Conservation (phyloP, 2,329 filamentous ascomycete genomes). For the Celoporthe dispersa region DNA sequence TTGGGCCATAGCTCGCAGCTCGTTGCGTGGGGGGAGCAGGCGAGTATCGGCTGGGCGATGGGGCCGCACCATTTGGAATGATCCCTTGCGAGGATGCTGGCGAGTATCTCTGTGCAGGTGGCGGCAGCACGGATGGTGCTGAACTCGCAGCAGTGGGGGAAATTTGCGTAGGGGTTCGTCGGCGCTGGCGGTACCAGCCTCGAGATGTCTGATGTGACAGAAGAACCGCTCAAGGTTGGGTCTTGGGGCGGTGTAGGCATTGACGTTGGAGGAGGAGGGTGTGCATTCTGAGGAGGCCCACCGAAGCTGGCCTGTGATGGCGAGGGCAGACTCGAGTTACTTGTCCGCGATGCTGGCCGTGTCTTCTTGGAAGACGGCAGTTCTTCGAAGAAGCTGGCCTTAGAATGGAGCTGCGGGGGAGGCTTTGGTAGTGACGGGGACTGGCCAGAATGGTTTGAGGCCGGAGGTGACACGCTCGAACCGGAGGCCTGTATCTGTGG, state of each 20-base stretch:
- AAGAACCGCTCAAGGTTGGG: slow-evolving; percentile 29
- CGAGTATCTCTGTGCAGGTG: slow-evolving; percentile 61
- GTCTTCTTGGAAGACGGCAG: slow-evolving; percentile 67
- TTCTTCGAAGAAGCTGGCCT: slow-evolving; percentile 76
- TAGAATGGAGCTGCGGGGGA: slow-evolving; percentile 41
- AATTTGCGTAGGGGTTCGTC: slow-evolving; percentile 56
- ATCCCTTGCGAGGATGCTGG: slow-evolving; percentile 53
- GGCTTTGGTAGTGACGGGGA: slow-evolving; percentile 41
- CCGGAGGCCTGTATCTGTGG: slow-evolving; percentile 35
- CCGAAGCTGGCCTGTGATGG: slow-evolving; percentile 45
- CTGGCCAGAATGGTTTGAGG: slow-evolving; percentile 44
- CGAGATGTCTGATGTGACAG: slow-evolving; percentile 37
- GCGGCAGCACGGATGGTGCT: slow-evolving; percentile 35
- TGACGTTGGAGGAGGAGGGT: slow-evolving; percentile 32
- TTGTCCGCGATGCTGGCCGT: slow-evolving; percentile 63
- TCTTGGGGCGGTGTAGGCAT: slow-evolving; percentile 31
- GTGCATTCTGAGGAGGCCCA: slow-evolving; percentile 36
- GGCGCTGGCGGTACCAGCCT: slow-evolving; percentile 59
- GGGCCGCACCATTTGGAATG: slow-evolving; percentile 43
- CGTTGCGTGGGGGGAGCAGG: slow-evolving; percentile 49
- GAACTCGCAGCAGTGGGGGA: slow-evolving; percentile 41
- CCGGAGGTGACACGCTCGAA: slow-evolving; percentile 41
- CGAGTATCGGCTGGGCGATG: slow-evolving; percentile 57
- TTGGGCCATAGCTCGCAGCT: slow-evolving; percentile 45
- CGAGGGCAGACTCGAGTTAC: slow-evolving; percentile 46